Conservation (phyloP, 2,329 filamentous ascomycete species). For the Trichoderma citrinoviride region DNA sequence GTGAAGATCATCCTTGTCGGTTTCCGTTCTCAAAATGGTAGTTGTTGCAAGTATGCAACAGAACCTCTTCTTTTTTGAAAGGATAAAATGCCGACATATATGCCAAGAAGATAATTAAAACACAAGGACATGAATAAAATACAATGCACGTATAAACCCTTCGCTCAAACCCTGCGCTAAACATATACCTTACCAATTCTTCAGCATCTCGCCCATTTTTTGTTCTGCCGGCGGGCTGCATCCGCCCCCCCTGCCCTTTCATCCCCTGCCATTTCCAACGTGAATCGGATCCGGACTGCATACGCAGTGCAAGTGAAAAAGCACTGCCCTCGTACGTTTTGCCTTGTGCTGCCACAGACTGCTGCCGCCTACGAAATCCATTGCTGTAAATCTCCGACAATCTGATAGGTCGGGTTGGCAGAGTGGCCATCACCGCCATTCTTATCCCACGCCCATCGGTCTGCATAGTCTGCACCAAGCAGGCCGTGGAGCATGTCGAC, state of each 20-base stretch:
- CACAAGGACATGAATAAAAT: not conserved
- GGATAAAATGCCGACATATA: not conserved
- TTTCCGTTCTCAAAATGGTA: not conserved
- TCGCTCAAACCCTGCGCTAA: not conserved
- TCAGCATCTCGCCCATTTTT: not conserved
- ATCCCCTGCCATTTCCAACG: conserved; percentile 1
- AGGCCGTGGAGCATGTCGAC: conserved; percentile 46
- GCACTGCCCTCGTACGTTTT: not conserved
- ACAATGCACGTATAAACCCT: not conserved
- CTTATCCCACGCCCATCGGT: conserved; percentile 48
- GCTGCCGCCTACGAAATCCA: conserved; percentile 33
- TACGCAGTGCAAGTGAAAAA: not conserved
- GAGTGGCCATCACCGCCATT: conserved; percentile 41
- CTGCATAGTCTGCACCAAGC: conserved; percentile 38
- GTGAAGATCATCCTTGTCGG: not conserved
- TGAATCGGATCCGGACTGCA: not conserved
- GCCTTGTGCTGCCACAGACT: not conserved
- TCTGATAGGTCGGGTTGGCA: conserved; percentile 43
- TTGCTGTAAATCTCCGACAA: conserved; percentile 42
- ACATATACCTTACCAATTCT: not conserved
- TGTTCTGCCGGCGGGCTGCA: not conserved
- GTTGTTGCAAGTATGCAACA: not conserved
- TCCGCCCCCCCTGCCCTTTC: not conserved
- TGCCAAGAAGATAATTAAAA: conserved; percentile 1
- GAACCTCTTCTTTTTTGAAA: not conserved